Conservation (phyloP, 2,329 filamentous ascomycete genomes). For the Colletotrichum chrysophilum region DNA sequence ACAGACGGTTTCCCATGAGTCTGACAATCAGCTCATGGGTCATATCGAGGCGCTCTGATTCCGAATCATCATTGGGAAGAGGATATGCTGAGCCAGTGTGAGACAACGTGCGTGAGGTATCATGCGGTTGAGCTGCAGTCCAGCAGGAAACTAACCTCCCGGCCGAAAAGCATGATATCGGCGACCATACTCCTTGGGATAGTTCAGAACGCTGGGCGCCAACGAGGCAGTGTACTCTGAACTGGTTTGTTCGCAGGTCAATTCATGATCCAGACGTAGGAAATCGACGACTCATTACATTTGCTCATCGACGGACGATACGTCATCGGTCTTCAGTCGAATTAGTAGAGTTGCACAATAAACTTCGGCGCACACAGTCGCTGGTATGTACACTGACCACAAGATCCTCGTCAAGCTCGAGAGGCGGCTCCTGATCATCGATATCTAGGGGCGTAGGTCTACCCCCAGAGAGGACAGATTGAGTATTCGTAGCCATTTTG, state of each 20-base stretch:
- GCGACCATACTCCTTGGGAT: not conserved
- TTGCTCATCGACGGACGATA: not conserved
- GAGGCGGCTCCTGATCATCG: no score
- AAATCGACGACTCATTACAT: not conserved
- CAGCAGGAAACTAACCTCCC: not conserved
- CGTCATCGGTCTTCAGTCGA: not conserved
- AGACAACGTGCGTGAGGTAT: no score
- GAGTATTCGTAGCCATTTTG: no score
- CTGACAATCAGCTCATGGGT: not conserved
- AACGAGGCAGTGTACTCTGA: not conserved
- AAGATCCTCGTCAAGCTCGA: no score
- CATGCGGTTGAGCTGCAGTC: not conserved
- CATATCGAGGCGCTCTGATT: not conserved
- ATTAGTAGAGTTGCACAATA: not conserved
- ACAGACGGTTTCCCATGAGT: not conserved
- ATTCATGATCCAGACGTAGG: not conserved
- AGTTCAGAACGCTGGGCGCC: not conserved
- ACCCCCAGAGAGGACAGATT: no score
- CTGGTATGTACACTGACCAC: no score
- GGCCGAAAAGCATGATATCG: not conserved
- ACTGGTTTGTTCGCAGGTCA: not conserved
- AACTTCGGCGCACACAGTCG: no score
- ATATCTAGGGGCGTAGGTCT: no score
- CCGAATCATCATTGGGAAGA: constrained; percentile 40
- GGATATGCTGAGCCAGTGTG: constrained; percentile 20